Conservation (phyloP, 1,139 yeast species). For the Geotrichum phurueaensis region DNA sequence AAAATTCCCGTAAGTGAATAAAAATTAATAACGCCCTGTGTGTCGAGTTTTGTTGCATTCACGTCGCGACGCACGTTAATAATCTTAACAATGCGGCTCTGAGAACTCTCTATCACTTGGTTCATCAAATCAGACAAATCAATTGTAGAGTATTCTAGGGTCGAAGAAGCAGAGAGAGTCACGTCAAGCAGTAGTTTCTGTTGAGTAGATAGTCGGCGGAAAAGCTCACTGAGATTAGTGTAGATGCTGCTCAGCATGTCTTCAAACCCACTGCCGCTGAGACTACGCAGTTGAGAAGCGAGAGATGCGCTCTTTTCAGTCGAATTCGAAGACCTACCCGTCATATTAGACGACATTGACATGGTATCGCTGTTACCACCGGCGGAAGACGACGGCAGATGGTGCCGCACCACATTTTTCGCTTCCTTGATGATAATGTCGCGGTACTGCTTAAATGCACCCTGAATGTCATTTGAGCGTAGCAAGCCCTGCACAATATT, state of each 20-base stretch:
- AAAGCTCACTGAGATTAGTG: conserved; percentile 60
- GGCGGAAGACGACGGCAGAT: conserved; percentile 46
- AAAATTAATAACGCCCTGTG: conserved; percentile 52
- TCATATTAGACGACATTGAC: conserved; percentile 26
- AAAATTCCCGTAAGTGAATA: conserved; percentile 65
- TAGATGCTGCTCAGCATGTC: conserved; percentile 59
- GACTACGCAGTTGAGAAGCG: conserved; percentile 53
- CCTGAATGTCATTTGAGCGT: conserved; percentile 56
- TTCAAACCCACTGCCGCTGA: conserved; percentile 71
- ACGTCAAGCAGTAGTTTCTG: conserved; percentile 73
- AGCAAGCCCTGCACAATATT: conserved; percentile 50
- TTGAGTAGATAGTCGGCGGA: conserved; percentile 68
- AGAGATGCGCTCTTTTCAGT: conserved; percentile 36
- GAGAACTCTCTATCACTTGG: conserved; percentile 66
- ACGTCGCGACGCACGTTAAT: conserved; percentile 73
- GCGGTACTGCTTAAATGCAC: conserved; percentile 62
- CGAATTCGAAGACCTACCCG: conserved; percentile 22
- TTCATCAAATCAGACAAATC: conserved; percentile 44
- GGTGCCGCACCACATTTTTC: conserved; percentile 60
- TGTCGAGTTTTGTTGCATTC: conserved; percentile 49
- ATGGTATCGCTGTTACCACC: conserved; percentile 30
- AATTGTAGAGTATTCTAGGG: conserved; percentile 16
- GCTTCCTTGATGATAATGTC: conserved; percentile 63
- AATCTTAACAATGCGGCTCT: conserved; percentile 70
- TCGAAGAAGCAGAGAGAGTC: conserved; percentile 44